Conservation (phyloP, 2,329 filamentous ascomycete species). For the Dendrostoma leiphaemia region DNA sequence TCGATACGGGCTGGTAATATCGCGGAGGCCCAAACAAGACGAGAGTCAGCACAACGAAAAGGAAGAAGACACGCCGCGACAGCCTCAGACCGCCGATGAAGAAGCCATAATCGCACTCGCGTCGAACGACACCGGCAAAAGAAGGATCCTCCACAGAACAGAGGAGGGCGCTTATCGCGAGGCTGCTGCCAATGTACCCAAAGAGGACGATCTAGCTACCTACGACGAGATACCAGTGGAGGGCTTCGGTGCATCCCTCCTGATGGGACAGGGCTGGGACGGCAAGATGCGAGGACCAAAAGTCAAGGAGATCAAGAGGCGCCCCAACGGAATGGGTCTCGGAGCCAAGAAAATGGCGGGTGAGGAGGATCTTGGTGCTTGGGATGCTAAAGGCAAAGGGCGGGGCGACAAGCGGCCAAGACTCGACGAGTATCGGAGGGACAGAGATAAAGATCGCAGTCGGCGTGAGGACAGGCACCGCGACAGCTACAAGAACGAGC, state of each 20-base stretch:
- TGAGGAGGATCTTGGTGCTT: conserved; percentile 72
- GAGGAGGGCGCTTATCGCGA: conserved; percentile 68
- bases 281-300: conserved; percentile 58
- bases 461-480: conserved; percentile 38
- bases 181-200: conserved; percentile 71
- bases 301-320: conserved; percentile 63
- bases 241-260: conserved; percentile 86
- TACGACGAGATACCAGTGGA: conserved; percentile 90
- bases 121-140: conserved; percentile 46
- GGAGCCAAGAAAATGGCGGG: conserved; percentile 80
- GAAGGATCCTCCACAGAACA: conserved; percentile 54
- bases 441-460: conserved; percentile 41
- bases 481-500: conserved; percentile 45
- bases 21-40: conserved; percentile 25
- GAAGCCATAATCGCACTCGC: conserved; percentile 67
- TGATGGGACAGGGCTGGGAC: conserved; percentile 97
- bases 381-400: conserved; percentile 65
- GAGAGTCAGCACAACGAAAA: conserved; percentile 41
- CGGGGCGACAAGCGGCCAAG: conserved; percentile 38
- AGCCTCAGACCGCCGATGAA: conserved; percentile 37
- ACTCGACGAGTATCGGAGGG: conserved; percentile 49
- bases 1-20: conserved; percentile 35
- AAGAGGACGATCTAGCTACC: conserved; percentile 73
- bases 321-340: conserved; percentile 81
- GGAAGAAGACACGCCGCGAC: conserved; percentile 20